phyloP scores from a whole-genome alignment of 139 green algal genomes.

The Trebouxia sp. region DNA sequence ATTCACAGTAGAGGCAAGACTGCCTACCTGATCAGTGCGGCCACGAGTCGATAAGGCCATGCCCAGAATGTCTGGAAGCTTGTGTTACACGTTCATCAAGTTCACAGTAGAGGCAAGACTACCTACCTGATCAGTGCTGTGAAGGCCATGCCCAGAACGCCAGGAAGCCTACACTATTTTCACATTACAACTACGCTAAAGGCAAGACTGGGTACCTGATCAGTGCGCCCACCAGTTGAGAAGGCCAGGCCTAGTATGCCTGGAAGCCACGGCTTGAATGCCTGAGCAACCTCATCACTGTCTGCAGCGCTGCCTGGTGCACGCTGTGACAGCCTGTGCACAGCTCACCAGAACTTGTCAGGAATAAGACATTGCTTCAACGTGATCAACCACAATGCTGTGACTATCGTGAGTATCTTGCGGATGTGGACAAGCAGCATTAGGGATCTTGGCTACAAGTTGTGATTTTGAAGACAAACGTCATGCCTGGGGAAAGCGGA shows the following conservation, averaged over 20 bases:
- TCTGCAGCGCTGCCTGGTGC: conserved; percentile 24
- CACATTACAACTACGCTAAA: neutral
- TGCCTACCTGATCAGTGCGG: neutral
- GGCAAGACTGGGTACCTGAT: neutral
- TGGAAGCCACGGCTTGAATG: conserved; percentile 45
- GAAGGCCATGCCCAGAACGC: conserved; percentile 33
- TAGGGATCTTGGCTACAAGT: neutral
- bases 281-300: conserved; percentile 32
- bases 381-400: neutral
- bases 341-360: too few species aligned
- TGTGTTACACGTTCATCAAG: too few species aligned
- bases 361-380: too few species aligned
- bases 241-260: conserved; percentile 34
- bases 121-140: neutral
- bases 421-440: neutral
- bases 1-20: too few species aligned
- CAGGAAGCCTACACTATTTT: conserved; percentile 32
- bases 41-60: neutral
- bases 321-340: conserved; percentile 23
- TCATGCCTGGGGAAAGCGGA: too few species aligned
- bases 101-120: too few species aligned
- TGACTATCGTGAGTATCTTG: neutral
- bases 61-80: conserved; percentile 44
- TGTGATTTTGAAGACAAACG: too few species aligned
- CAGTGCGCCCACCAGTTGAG: neutral